Percentiles rank a stretch among this genome's conserved stretches.
Conservation (phyloP, 352 stramenopile genomes). For the Globisporangium takayamanum region DNA sequence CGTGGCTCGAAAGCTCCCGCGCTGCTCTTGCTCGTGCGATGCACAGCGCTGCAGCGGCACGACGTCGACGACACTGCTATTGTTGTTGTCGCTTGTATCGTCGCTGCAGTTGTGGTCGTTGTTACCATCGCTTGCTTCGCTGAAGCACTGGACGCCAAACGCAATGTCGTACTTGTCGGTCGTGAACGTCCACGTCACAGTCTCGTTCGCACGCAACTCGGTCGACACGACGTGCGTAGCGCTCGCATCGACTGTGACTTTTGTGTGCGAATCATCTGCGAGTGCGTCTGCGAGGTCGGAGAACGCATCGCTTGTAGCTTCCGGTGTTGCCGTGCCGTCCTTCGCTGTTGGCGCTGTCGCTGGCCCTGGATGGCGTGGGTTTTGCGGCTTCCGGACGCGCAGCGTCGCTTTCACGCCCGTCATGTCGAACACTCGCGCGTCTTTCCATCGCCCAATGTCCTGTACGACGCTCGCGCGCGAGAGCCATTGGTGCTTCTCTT, state of each 20-base stretch:
- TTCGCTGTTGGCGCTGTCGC: not conserved
- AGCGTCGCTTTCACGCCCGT: slow-evolving; percentile 33
- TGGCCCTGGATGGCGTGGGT: slow-evolving; percentile 26
- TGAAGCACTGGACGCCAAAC: slow-evolving; percentile 44
- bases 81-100: slow-evolving; percentile 8
- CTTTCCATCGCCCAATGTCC: slow-evolving; percentile 48
- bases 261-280: slow-evolving; percentile 15
- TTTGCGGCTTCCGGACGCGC: slow-evolving; percentile 39
- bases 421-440: slow-evolving; percentile 47
- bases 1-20: slow-evolving; percentile 26
- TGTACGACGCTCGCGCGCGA: slow-evolving; percentile 28
- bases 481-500: slow-evolving; percentile 47
- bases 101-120: slow-evolving; percentile 22
- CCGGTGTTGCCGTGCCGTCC: not conserved
- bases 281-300: slow-evolving; percentile 22
- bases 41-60: slow-evolving; percentile 25
- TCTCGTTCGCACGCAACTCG: slow-evolving; percentile 33
- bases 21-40: slow-evolving; percentile 29
- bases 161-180: slow-evolving; percentile 45
- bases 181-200: slow-evolving; percentile 44
- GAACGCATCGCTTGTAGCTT: slow-evolving; percentile 18
- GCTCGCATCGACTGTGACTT: slow-evolving; percentile 35
- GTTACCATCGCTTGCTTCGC: slow-evolving; percentile 25
- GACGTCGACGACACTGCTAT: slow-evolving; percentile 24
- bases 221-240: slow-evolving; percentile 40